Evolutionary conservation across 2,329 filamentous ascomycete species (phyloP).

Genomic region (Diatrype stigma): DNA sequence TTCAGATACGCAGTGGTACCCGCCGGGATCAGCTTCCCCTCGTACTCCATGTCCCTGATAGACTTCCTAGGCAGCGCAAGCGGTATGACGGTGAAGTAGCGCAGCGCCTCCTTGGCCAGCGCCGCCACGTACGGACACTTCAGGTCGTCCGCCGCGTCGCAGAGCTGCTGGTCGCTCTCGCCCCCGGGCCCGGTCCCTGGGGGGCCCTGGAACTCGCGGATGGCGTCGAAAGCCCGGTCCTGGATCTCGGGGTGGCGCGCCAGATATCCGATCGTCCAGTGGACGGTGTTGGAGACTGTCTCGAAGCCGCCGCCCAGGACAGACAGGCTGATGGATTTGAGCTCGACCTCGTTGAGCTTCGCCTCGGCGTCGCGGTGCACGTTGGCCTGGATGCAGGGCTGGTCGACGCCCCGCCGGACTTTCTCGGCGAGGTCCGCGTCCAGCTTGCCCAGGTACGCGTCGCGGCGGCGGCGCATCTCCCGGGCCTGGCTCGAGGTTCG

Average conservation of each 20-base stretch:
- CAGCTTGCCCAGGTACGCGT: conserved; percentile 63
- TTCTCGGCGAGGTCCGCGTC: conserved; percentile 50
- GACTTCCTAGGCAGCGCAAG: conserved; percentile 70
- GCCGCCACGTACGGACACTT: conserved; percentile 73
- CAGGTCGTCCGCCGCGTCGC: conserved; percentile 72
- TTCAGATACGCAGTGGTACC: conserved; percentile 77
- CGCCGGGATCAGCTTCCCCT: conserved; percentile 63
- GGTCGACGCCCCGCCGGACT: conserved; percentile 36
- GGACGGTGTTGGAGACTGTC: conserved; percentile 73
- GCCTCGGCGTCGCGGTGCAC: conserved; percentile 36
- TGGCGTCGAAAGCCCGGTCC: conserved; percentile 63
- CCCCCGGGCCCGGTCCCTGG: not conserved
- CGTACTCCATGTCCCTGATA: conserved; percentile 68
- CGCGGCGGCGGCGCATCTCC: conserved; percentile 63
- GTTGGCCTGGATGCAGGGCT: conserved; percentile 37
- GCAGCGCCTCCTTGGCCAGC: conserved; percentile 71
- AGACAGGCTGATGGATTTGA: conserved; percentile 76
- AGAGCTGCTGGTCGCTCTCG: conserved; percentile 60
- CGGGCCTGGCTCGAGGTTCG: conserved; percentile 45
- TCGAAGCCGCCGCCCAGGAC: conserved; percentile 81
- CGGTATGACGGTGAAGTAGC: conserved; percentile 76
- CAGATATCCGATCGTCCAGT: conserved; percentile 75
- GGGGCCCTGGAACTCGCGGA: conserved; percentile 34
- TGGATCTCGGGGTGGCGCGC: conserved; percentile 67
- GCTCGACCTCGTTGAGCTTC: conserved; percentile 51